Evolutionary conservation across 768 basidiomycete genomes (phyloP).

Genomic region (Imleria badia): DNA sequence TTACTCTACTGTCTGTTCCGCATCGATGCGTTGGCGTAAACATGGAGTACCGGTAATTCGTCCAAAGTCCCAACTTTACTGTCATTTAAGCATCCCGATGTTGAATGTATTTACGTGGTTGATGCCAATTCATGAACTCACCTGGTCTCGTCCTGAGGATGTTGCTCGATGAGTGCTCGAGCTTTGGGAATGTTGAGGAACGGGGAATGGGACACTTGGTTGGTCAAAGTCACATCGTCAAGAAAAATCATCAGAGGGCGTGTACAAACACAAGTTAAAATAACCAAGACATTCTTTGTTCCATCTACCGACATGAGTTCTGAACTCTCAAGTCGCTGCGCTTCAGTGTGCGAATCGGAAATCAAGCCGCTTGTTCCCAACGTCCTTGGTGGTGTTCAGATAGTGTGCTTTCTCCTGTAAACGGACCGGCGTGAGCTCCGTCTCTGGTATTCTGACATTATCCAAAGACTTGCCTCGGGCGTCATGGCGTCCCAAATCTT

Average conservation of each 20-base stretch:
- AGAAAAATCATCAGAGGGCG: too few relatives aligned
- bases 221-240: too few relatives aligned
- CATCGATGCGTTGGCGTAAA: constrained; percentile 40
- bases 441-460: neutral
- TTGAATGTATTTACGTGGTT: constrained; percentile 3
- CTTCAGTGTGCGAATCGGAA: constrained; percentile 59
- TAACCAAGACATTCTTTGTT: too few relatives aligned
- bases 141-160: neutral
- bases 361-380: constrained; percentile 57
- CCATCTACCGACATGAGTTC: too few relatives aligned
- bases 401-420: constrained; percentile 56
- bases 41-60: neutral
- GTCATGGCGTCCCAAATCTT: constrained; percentile 59
- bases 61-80: neutral
- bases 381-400: constrained; percentile 37
- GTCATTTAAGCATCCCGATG: neutral
- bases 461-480: constrained; percentile 36
- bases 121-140: constrained; percentile 2
- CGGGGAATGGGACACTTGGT: too few relatives aligned
- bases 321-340: too few relatives aligned
- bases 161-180: too few relatives aligned
- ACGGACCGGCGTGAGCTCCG: neutral
- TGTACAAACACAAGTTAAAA: too few relatives aligned
- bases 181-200: too few relatives aligned
- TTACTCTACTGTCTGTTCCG: constrained; percentile 57